phyloP scores from a whole-genome alignment of 1,139 yeast species.

The Debaryomyces subglobosus region DNA sequence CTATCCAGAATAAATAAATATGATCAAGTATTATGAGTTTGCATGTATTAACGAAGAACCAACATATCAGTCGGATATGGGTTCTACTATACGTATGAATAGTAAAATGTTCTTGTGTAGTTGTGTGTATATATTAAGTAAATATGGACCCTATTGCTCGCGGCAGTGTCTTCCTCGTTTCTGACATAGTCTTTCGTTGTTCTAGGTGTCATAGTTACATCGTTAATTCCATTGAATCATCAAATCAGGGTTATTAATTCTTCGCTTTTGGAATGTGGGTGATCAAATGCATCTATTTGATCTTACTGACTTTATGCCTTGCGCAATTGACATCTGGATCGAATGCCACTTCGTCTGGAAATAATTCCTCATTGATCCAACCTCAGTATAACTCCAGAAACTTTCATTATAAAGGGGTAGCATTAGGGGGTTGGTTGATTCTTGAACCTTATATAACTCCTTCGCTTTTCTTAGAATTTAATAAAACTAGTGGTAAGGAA shows the following conservation, averaged over 20 bases:
- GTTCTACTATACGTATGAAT: not conserved
- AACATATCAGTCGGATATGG: not conserved
- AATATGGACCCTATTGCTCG: not conserved
- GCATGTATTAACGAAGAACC: not conserved
- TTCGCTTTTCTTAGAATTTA: conserved; percentile 49
- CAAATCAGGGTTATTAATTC: not conserved
- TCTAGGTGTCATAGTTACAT: not conserved
- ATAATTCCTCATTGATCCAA: conserved; percentile 12
- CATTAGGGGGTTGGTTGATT: conserved; percentile 69
- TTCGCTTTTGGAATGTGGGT: not conserved
- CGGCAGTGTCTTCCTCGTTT: not conserved
- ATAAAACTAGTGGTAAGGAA: conserved; percentile 27
- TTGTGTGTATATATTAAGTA: not conserved
- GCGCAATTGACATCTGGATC: not conserved
- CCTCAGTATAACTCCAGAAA: conserved; percentile 19
- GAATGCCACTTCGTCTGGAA: not conserved
- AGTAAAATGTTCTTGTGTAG: not conserved
- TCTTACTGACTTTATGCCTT: not conserved
- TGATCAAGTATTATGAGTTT: not conserved
- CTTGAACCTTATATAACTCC: conserved; percentile 71
- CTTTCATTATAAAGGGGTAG: conserved; percentile 50
- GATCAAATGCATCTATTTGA: not conserved
- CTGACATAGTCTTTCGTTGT: not conserved
- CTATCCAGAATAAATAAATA: conserved; percentile 1
- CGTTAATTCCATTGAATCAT: not conserved